A percentile compares a stretch with the other conserved stretches of the same genome.
Conservation (phyloP, 306 rosid genomes). For the Carpinus fangiana region DNA sequence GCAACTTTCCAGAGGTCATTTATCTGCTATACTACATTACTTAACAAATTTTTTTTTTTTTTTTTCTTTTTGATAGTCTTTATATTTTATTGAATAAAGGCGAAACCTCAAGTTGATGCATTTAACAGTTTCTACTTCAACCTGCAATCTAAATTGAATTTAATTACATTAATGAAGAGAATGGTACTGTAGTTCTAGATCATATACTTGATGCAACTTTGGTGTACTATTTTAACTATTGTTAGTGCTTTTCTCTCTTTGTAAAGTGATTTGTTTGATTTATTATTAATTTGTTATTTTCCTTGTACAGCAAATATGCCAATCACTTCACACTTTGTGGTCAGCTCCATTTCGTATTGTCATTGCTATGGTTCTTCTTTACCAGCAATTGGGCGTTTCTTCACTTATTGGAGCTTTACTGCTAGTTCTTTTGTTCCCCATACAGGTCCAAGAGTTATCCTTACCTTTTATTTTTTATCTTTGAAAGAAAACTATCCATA, state of each 20-base stretch:
- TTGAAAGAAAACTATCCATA: background rate
- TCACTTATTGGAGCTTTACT: constrained; percentile 67
- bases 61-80: too few relatives aligned
- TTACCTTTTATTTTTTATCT: background rate
- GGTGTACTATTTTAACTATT: background rate
- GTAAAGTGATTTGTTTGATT: background rate
- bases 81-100: too few relatives aligned
- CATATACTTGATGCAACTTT: background rate
- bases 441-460: constrained; percentile 58
- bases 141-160: background rate
- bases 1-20: background rate
- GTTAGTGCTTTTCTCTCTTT: background rate
- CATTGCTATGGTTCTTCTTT: constrained; percentile 73
- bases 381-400: constrained; percentile 90
- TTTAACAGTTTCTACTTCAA: background rate
- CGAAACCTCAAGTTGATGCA: too few relatives aligned
- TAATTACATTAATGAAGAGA: background rate
- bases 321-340: constrained; percentile 82
- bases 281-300: constrained; percentile 8
- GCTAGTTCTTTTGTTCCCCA: constrained; percentile 65
- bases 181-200: background rate
- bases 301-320: constrained; percentile 66
- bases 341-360: constrained; percentile 86
- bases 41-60: too few relatives aligned
- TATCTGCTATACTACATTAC: background rate